A percentile compares a stretch with the other conserved stretches of the same genome.
phyloP scores from a whole-genome alignment of 169 alveolate species.

The Plasmodium vinckei region DNA sequence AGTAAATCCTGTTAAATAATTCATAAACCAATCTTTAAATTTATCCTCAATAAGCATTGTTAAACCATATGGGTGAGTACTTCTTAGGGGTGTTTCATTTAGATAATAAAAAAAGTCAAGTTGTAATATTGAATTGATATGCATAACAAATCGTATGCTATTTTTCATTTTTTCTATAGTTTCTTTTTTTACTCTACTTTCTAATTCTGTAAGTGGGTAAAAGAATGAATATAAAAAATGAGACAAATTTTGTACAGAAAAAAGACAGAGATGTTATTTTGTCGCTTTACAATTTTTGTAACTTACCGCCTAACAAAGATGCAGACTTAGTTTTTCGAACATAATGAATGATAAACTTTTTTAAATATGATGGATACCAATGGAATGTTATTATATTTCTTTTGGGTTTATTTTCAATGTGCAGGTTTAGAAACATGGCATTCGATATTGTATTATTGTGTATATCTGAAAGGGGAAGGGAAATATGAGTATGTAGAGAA shows the following conservation, averaged over 20 bases:
- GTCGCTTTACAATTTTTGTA: background rate
- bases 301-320: conserved; percentile 35
- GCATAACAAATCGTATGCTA: conserved; percentile 23
- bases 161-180: conserved; percentile 43
- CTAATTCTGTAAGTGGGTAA: conserved; percentile 17
- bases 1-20: conserved; percentile 15
- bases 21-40: conserved; percentile 35
- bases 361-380: conserved; percentile 54
- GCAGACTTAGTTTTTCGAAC: conserved; percentile 15
- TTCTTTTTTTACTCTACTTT: conserved; percentile 6
- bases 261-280: background rate
- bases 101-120: conserved; percentile 51
- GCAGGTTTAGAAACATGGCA: conserved; percentile 38
- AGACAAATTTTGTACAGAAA: background rate
- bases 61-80: conserved; percentile 25
- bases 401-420: conserved; percentile 6
- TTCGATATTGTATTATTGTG: conserved; percentile 23
- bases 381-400: conserved; percentile 33
- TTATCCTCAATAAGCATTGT: conserved; percentile 33
- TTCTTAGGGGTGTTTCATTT: conserved; percentile 26
- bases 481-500: background rate
- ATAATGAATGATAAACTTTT: conserved; percentile 7
- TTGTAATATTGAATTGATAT: conserved; percentile 44
- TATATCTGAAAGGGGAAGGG: conserved; percentile 4
- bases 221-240: background rate